These are phyloP conservation scores for Stentor roeselii DNA, from an alignment of 73 alveolate species.

Conservation along the genomic window DNA sequence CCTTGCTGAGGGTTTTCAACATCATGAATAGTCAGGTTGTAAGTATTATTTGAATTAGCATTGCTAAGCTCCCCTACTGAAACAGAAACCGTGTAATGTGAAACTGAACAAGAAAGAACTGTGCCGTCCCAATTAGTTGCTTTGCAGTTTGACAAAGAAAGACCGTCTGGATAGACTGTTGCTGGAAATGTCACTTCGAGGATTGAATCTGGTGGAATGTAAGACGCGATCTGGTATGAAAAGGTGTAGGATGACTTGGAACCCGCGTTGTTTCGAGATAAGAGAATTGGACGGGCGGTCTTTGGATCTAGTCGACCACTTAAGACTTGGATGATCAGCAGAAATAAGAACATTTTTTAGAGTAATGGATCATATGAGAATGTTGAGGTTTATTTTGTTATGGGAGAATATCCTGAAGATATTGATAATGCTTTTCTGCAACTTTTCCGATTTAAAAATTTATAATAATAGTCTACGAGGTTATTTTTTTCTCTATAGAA, in stretches of 20 bases:
- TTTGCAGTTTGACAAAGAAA: background rate
- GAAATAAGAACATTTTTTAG: background rate
- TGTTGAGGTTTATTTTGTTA: no score
- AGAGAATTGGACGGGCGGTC: background rate
- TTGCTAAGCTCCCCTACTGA: slow-evolving; percentile 1
- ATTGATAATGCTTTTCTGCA: no score
- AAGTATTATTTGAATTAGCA: slow-evolving; percentile 19
- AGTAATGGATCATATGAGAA: no score
- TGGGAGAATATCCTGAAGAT: no score
- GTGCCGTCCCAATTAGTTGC: background rate
- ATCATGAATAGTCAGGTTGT: background rate
- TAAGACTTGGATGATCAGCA: background rate
- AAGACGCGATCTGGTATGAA: background rate
- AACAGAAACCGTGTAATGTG: background rate
- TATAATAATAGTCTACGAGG: no score
- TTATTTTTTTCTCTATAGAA: no score
- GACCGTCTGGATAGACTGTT: background rate
- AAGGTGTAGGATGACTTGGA: background rate
- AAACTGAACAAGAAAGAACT: slow-evolving; percentile 1
- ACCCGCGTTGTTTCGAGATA: slow-evolving; percentile 2
- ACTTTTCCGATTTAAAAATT: no score
- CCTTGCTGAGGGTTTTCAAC: background rate
- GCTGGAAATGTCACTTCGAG: background rate
- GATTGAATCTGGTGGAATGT: background rate
- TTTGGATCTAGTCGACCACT: background rate